Percentiles rank a stretch among this genome's conserved stretches.
phyloP scores from a whole-genome alignment of 75 land plant genomes.

The Cryptomeria japonica region DNA sequence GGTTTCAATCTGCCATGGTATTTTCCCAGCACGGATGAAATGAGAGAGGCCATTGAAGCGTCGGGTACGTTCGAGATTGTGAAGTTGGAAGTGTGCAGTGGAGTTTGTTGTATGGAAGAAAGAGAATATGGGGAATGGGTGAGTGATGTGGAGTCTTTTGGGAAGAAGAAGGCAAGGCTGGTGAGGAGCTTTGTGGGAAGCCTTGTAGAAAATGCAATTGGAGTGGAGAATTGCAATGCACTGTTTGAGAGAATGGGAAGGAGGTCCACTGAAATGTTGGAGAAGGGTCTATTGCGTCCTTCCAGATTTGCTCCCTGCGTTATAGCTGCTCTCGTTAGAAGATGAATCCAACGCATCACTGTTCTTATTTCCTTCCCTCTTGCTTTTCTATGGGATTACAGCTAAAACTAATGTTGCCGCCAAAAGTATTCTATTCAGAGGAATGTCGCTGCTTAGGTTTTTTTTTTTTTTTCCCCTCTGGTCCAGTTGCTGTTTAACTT shows the following conservation, averaged over 20 bases:
- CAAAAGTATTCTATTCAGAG: too few relatives aligned
- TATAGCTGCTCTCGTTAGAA: too few relatives aligned
- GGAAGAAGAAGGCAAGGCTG: not conserved
- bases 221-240: not conserved
- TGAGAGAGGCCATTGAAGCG: not conserved
- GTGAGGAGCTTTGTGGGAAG: not conserved
- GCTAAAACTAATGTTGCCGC: too few relatives aligned
- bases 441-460: too few relatives aligned
- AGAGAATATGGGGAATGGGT: not conserved
- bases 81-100: not conserved
- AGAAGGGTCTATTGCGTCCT: too few relatives aligned
- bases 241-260: not conserved
- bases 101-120: not conserved
- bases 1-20: slow-evolving; percentile 15
- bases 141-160: not conserved
- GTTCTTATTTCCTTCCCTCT: too few relatives aligned
- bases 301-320: too few relatives aligned
- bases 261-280: not conserved
- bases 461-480: too few relatives aligned
- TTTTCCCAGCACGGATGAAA: not conserved
- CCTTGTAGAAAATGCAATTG: not conserved
- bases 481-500: too few relatives aligned
- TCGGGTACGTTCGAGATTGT: not conserved
- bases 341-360: too few relatives aligned
- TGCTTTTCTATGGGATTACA: too few relatives aligned